These are phyloP conservation scores for Mariannaea elegans DNA, from an alignment of 2,329 filamentous ascomycete species.

Conservation along the genomic window DNA sequence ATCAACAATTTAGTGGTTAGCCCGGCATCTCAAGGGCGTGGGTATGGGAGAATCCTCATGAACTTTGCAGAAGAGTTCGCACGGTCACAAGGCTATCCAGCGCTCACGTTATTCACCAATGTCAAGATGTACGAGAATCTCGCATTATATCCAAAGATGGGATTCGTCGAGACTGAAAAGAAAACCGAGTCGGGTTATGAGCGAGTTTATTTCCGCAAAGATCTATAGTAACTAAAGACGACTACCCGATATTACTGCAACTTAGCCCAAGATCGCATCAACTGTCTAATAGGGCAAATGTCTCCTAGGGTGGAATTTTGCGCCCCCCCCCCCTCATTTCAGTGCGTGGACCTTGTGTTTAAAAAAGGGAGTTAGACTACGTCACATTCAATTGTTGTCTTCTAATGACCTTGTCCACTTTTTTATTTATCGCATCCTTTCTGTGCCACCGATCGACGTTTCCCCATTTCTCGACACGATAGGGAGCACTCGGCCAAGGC, in stretches of 20 bases:
- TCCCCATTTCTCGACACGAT: too few species aligned
- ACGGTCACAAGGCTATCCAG: conserved; percentile 28
- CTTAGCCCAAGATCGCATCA: too few species aligned
- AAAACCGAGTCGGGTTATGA: conserved; percentile 44
- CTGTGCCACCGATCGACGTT: too few species aligned
- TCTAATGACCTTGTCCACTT: too few species aligned
- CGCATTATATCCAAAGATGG: conserved; percentile 40
- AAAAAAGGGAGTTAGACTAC: too few species aligned
- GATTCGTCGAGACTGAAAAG: conserved; percentile 44
- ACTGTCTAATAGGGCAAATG: too few species aligned
- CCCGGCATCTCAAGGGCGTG: conserved; percentile 42
- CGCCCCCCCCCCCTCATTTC: too few species aligned
- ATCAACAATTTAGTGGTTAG: conserved; percentile 43
- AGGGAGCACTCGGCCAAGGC: too few species aligned
- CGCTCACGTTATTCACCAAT: conserved; percentile 45
- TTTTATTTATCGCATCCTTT: too few species aligned
- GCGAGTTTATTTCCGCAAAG: conserved; percentile 47
- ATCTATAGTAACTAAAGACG: conserved; percentile 34
- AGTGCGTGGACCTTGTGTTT: too few species aligned
- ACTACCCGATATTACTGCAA: neutral
- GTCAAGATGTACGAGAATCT: conserved; percentile 48
- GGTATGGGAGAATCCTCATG: conserved; percentile 44
- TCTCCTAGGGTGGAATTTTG: too few species aligned
- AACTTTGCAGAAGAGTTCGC: conserved; percentile 43
- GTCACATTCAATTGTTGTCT: too few species aligned